phyloP scores from a whole-genome alignment of 139 green algal genomes.

The Haematococcus lacustris region DNA sequence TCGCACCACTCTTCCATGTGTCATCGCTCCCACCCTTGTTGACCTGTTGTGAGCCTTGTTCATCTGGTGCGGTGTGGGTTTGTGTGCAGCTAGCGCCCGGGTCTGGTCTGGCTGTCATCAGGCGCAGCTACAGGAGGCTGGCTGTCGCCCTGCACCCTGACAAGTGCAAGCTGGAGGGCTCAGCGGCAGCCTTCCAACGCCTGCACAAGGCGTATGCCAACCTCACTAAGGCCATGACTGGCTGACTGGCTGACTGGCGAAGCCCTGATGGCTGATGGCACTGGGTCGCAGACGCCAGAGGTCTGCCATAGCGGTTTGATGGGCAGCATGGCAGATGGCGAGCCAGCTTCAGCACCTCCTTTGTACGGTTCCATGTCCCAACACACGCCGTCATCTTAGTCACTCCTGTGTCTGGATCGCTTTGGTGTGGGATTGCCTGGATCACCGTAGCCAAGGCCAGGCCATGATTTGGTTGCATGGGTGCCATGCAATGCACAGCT shows the following conservation, averaged over 20 bases:
- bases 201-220: constrained; percentile 30
- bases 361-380: no score
- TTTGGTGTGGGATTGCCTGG: no score
- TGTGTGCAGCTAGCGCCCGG: constrained; percentile 22
- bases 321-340: no score
- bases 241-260: not conserved
- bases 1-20: not conserved
- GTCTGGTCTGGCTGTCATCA: constrained; percentile 8
- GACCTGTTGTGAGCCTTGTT: not conserved
- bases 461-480: no score
- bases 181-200: constrained; percentile 33
- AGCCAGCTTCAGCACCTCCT: no score
- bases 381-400: no score
- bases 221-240: constrained; percentile 16
- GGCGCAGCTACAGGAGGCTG: constrained; percentile 27
- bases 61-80: no score
- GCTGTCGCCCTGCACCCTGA: constrained; percentile 40
- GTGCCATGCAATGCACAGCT: no score
- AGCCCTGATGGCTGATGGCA: not conserved
- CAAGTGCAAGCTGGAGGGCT: constrained; percentile 29
- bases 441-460: no score
- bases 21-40: not conserved
- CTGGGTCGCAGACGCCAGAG: no score
- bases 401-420: no score
- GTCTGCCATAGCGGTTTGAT: no score